Base-by-base conservation (phyloP, 345 rosid species). In the Syzygium aromaticum region DNA sequence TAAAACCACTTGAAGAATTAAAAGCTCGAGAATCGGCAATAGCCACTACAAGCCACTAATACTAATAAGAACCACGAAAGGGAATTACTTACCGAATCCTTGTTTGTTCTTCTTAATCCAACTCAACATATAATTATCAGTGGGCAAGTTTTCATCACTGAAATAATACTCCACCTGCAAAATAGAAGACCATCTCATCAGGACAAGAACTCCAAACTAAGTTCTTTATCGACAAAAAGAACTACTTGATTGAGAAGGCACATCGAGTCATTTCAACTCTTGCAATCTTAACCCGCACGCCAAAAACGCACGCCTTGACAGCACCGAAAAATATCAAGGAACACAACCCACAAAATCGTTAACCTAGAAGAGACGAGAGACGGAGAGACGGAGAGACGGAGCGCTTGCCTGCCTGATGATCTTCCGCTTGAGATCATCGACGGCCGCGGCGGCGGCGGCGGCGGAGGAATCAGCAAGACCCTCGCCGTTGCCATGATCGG, bases 131-230 rank as follows among this genome's bases (percentile, higher is more conserved):
- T 95, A 89, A 86, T 95, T 97, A 91, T 97, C 99, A 10, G 93
- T 91, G 40, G 92, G 96, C 90, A 97, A 90, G 92, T 97, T 97
- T 88, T 95, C 99, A 85, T 96, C 98, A 84, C 99, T 94, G 87
- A 97, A 97, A 87, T 97, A 97, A 78, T 96, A 95, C 85, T 97
- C 99, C 88, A 94, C 99, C 99, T 97, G 82, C 82, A 86, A 86
- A 93, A 88, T 86, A 90, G 28, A 23, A 53, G 23, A 5, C 53
- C 84, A 22, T 49, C 3, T 38, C 54, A 21, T 67, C 86, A 54
- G 25, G 54, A 43, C 54, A 85, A 19, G 33, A 46, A 43, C 82
- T 52, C 40, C 43, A 51, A 85, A 38, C 57, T 7, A 19, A 8
- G 51, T 30, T 51, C 23, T 16, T 28, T 21, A 23, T 54, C 25